Conservation (phyloP, 1,284 basidiomycete genomes). For the Pyrrhoderma lamaoense region DNA sequence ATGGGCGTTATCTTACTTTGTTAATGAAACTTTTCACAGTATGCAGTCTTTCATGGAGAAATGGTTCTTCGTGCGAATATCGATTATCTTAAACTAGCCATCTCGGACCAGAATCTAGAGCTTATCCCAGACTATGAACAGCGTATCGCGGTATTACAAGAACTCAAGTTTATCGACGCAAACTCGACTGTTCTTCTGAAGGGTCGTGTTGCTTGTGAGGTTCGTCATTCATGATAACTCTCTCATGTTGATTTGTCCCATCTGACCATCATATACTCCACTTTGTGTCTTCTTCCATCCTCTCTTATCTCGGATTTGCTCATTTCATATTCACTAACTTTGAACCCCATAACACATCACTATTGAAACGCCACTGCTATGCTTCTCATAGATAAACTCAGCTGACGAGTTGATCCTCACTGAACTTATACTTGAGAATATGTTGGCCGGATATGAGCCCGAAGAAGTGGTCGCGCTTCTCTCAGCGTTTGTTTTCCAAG, state of each 20-base stretch:
- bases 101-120: slow-evolving; percentile 96
- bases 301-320: too few species aligned
- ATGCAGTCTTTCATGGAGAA: slow-evolving; percentile 64
- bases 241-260: background rate
- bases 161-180: slow-evolving; percentile 88
- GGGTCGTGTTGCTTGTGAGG: slow-evolving; percentile 97
- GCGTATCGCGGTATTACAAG: slow-evolving; percentile 85
- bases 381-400: slow-evolving; percentile 77
- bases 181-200: slow-evolving; percentile 94
- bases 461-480: slow-evolving; percentile 97
- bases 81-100: slow-evolving; percentile 64
- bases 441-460: slow-evolving; percentile 82
- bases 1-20: background rate
- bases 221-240: slow-evolving; percentile 25
- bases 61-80: slow-evolving; percentile 72
- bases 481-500: slow-evolving; percentile 95
- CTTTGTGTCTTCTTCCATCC: background rate
- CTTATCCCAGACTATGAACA: slow-evolving; percentile 97
- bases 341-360: too few species aligned
- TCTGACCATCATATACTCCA: slow-evolving; percentile 1
- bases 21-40: slow-evolving; percentile 40
- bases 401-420: slow-evolving; percentile 93
- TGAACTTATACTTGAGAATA: slow-evolving; percentile 95
- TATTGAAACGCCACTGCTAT: too few species aligned
- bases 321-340: too few species aligned